Base-by-base conservation (phyloP, 805 yeast species). In the Yamadazyma takamatsuzukensis region DNA sequence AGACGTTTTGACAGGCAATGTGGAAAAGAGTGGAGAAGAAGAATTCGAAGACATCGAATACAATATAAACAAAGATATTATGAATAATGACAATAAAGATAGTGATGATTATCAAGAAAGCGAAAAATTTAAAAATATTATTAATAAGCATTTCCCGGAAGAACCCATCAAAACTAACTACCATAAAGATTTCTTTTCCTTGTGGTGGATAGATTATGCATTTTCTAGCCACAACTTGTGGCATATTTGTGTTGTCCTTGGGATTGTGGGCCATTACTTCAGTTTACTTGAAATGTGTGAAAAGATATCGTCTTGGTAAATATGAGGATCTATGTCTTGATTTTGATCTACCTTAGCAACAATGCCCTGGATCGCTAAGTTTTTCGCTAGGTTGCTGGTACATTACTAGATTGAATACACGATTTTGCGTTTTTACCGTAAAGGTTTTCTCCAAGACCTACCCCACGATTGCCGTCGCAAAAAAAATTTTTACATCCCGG, bases 191-290 rank as follows among this genome's bases (percentile, higher is more conserved):
- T 68, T 80, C 33, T 47, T 59, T 21, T 77, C 87, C 1, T 54
- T 83, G 14, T 90, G 83, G 90, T 88, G 96, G 90, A 80, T 80
- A 11, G 93, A 84, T 47, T 83, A 82, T 54, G 55, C 74, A 17
- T 67, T 80, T 33, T 72, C 78, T 25, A 85, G 96, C 22, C 98
- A 90, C 57, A 89, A 88, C 49, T 66, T 90, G 18, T 90, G 98
- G 98, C 98, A 90, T 60, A 54, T 87, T 9, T 86, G 83, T 52
- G 98, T 93, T 18, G 73, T 93, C 12, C 69, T 83, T 16, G 98
- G 98, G 2, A 78, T 87, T n/a, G 57, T 83, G 25, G 95, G 94
- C 19, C 97, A 90, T 57, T 93, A 89, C 58, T 67, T 68, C 35
- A 90, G 94, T 10, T 65, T 87, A 23, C 63, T 86, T 40, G 79